These are phyloP conservation scores for Diaporthe citriasiana DNA, from an alignment of 2,329 filamentous ascomycete species.

Conservation along the genomic window DNA sequence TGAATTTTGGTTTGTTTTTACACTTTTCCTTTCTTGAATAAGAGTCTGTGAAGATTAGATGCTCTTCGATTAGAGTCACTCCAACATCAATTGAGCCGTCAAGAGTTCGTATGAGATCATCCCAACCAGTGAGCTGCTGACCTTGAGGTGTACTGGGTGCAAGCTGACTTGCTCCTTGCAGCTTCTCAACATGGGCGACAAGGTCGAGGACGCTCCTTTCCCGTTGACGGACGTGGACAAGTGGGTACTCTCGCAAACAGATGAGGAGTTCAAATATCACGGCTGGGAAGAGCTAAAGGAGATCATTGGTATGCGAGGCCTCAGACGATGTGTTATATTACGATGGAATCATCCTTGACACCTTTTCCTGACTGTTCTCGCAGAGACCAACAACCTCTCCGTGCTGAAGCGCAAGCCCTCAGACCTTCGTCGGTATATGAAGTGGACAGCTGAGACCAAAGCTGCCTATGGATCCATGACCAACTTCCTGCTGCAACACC, in stretches of 20 bases:
- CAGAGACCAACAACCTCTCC: slow-evolving; percentile 74
- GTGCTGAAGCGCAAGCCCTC: slow-evolving; percentile 85
- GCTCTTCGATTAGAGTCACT: neutral
- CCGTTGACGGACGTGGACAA: slow-evolving; percentile 72
- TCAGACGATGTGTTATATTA: neutral
- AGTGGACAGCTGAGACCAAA: slow-evolving; percentile 80
- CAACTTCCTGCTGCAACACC: slow-evolving; percentile 80
- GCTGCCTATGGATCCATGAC: slow-evolving; percentile 84
- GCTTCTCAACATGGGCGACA: slow-evolving; percentile 56
- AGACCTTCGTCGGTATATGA: slow-evolving; percentile 83
- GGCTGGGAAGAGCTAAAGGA: slow-evolving; percentile 80
- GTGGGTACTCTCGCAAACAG: slow-evolving; percentile 72
- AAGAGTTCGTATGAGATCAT: neutral
- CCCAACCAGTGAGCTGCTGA: slow-evolving; percentile 4
- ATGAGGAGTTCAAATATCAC: slow-evolving; percentile 79
- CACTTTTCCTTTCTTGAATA: neutral
- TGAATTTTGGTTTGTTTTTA: neutral
- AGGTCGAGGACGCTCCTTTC: slow-evolving; percentile 64
- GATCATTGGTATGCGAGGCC: slow-evolving; percentile 70
- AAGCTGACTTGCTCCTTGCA: slow-evolving; percentile 12
- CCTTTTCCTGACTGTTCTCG: slow-evolving; percentile 16
- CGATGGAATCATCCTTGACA: neutral
- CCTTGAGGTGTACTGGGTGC: neutral
- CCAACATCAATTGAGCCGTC: neutral
- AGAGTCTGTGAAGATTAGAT: neutral